Base-by-base conservation (phyloP, 108 stramenopile genomes). In the Cyclotella distinguenda region DNA sequence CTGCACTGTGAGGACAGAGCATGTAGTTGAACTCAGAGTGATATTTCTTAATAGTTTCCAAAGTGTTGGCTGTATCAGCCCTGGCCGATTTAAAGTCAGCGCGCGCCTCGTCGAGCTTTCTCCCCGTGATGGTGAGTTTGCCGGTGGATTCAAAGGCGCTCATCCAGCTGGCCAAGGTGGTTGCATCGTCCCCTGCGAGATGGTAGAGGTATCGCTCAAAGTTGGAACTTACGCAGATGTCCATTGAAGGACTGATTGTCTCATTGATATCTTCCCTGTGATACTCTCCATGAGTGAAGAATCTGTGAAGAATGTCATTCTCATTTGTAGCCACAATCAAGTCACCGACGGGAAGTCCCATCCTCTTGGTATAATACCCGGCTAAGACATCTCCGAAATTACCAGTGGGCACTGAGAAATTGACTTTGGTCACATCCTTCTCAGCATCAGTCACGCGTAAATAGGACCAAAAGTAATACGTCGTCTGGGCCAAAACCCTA, bases 311-410 rank as follows among this genome's bases (percentile, higher is more conserved):
- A 64, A 99, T 98, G 63, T 99, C 97, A 77, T 99, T 99, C 76
- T 96, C 98, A 72, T 99, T 99, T 26, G 97, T 98, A 4, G 97
- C 96, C 27, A 98, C 96, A 50, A 97, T 81, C 55, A 99, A 85
- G 50, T 86, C 86, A 3, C 88, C 95, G 47, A 97, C 91, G 16
- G 96, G 94, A 36, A 98, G 81, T 59, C 98, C 98, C 97, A 99
- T 99, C 79, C 90, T 81, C 73, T 96, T 97, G 66, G 97, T 83
- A 72, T 99, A 99, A 72, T 91, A 99, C 38, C 98, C 98, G 2
- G 98, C 98, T 26, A 99, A 65, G 52, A 99, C 85, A 78, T 99
- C 96, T 8, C 98, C 98, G 83, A 98, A 99, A 84, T 99, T 99
- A 40, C 98, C 98, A 6, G 98, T 99, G 10, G 98, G 98, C 4